Conservation (phyloP, 306 rosid species). For the Quercus agrifolia region DNA sequence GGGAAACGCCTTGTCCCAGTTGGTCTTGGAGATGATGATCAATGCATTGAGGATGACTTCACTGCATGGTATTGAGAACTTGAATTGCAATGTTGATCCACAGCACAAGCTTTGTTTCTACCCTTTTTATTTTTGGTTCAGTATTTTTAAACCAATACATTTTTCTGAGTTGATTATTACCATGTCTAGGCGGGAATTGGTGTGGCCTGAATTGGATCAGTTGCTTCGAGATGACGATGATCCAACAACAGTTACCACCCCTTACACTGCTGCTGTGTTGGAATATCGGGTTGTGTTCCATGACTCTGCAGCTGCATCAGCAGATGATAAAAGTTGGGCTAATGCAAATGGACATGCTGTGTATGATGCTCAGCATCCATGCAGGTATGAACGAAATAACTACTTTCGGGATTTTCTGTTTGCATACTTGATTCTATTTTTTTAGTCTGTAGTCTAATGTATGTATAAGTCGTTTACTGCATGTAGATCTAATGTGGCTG, state of each 20-base stretch:
- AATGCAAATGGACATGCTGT: slow-evolving; percentile 79
- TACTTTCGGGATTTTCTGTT: neutral
- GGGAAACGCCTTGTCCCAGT: slow-evolving; percentile 72
- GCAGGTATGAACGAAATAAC: slow-evolving; percentile 48
- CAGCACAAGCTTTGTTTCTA: neutral
- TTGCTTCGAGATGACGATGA: slow-evolving; percentile 82
- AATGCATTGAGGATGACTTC: slow-evolving; percentile 98
- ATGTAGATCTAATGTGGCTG: slow-evolving; percentile 90
- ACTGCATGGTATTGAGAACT: slow-evolving; percentile 75
- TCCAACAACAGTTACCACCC: slow-evolving; percentile 62
- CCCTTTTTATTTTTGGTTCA: neutral
- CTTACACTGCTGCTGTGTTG: slow-evolving; percentile 82
- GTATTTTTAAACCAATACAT: neutral
- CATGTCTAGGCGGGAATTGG: slow-evolving; percentile 69
- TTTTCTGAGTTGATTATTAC: slow-evolving; percentile 11
- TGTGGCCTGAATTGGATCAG: slow-evolving; percentile 92
- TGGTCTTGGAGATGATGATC: slow-evolving; percentile 98
- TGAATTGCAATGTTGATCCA: slow-evolving; percentile 8
- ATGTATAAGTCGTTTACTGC: slow-evolving; percentile 14
- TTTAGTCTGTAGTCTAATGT: slow-evolving; percentile 26
- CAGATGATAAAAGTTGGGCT: slow-evolving; percentile 54
- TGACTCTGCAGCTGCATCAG: slow-evolving; percentile 50
- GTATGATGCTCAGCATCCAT: slow-evolving; percentile 94
- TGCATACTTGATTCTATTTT: slow-evolving; percentile 5
- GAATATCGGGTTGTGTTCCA: slow-evolving; percentile 74